Percentiles rank a stretch among this genome's conserved stretches.
These are phyloP conservation scores for Panicum virgatum DNA, from an alignment of 202 grass and related monocot species.

Conservation along the genomic window DNA sequence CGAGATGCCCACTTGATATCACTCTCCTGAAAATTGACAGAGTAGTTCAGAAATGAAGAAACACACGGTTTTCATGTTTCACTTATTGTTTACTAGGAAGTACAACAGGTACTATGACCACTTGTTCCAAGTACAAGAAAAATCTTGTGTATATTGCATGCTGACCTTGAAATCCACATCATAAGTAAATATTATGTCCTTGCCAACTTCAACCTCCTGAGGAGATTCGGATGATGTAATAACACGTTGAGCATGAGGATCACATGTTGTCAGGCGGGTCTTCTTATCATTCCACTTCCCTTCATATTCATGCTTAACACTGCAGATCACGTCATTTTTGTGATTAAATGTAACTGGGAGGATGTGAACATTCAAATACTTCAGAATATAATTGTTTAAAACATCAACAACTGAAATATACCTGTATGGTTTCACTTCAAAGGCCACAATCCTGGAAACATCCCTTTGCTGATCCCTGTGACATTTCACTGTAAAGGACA, in stretches of 20 bases:
- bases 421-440: constrained; percentile 95
- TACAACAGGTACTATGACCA: constrained; percentile 13
- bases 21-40: constrained; percentile 68
- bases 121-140: neutral
- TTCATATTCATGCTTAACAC: constrained; percentile 88
- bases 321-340: constrained; percentile 43
- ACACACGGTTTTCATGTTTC: neutral
- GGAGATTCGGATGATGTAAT: constrained; percentile 78
- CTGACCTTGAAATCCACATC: constrained; percentile 89
- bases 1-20: constrained; percentile 96
- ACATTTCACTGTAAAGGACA: constrained; percentile 89
- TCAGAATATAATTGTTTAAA: constrained; percentile 15
- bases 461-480: constrained; percentile 78
- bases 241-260: constrained; percentile 83
- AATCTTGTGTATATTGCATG: constrained; percentile 25
- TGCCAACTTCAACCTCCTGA: constrained; percentile 82
- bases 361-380: neutral
- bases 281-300: constrained; percentile 80
- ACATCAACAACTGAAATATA: constrained; percentile 25
- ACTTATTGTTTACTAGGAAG: neutral
- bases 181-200: constrained; percentile 91
- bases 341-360: constrained; percentile 30
- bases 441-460: constrained; percentile 86
- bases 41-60: constrained; percentile 31
- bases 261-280: constrained; percentile 75